Evolutionary conservation across 257 asterid genomes (phyloP), one percentile per base, ranked within the genome.

Genomic region (Catharanthus roseus): DNA sequence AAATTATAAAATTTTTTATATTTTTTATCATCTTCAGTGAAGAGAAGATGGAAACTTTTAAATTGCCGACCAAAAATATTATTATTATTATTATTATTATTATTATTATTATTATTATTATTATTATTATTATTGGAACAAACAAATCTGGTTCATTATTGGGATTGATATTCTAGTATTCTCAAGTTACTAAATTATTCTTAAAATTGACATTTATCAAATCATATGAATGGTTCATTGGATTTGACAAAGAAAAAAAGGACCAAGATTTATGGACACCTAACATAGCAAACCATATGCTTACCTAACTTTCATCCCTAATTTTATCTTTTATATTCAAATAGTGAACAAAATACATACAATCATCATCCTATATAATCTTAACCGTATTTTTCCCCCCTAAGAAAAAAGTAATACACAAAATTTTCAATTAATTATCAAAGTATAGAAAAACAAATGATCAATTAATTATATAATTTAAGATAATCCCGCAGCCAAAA

Each of bases 301-400:
- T 69, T 38, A 61, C 79, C 65, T 75, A 69, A 75, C 70, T 16
- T 61, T 45, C 73, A 58, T 74, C 57, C 45, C 69, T 68, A 26
- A 66, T 10, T 12, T 2, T 24, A 26, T 3, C 53, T 51, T 36
- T 51, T 23, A 9, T 36, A 29, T 28, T 41, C 72, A 19, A 53
- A 73, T 65, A 63, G 39, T 53, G 55, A 39, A 41, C 49, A 65
- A 64, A 73, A n/a, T 19, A 19, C 21, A 26, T 36, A 39, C 19
- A 41, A 53, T 28, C 77, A 38, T 73, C 53, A 38, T 73, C 72
- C n/a, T 28, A 49, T 36, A 45, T 66, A 26, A 28, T 10, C 64
- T 63, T n/a, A 29, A 24, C 62, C 76, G 28, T 61, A 72, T 72
- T 72, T 23, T 21, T 61, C 3, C n/a, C n/a, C n/a, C n/a, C 1